These are phyloP conservation scores for Harringtonia aguacate DNA, from an alignment of 2,329 filamentous ascomycete species.

Conservation along the genomic window DNA sequence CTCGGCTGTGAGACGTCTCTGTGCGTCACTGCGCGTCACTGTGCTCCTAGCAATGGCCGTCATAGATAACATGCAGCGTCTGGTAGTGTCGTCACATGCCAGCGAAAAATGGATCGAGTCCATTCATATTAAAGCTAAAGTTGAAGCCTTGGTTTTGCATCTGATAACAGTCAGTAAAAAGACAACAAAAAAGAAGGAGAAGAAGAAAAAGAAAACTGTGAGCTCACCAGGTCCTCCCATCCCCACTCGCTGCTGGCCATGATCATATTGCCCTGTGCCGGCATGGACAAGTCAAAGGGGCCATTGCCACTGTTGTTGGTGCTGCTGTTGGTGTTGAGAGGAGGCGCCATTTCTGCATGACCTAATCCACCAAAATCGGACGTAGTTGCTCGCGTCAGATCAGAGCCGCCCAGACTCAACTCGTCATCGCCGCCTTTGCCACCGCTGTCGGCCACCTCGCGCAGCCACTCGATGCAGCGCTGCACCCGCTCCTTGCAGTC, in stretches of 20 bases:
- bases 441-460: slow-evolving; percentile 14
- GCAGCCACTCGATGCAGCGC: slow-evolving; percentile 23
- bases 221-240: slow-evolving; percentile 14
- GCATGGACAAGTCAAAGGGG: no score
- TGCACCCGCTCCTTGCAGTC: slow-evolving; percentile 25
- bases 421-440: neutral
- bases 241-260: slow-evolving; percentile 10
- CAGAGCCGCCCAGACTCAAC: no score
- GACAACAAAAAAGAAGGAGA: neutral
- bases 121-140: slow-evolving; percentile 12
- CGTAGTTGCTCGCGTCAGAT: no score
- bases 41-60: no score
- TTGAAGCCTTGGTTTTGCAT: slow-evolving; percentile 13
- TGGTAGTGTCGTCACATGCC: slow-evolving; percentile 1
- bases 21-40: no score
- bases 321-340: no score
- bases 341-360: neutral
- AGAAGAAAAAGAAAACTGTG: neutral
- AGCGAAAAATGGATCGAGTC: slow-evolving; percentile 5
- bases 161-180: slow-evolving; percentile 2
- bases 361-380: no score
- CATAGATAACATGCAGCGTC: neutral
- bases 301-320: no score
- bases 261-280: neutral
- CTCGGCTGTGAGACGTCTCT: no score